Base-by-base conservation (phyloP, 2,329 filamentous ascomycete genomes). In the Monosporascus cannonballus region DNA sequence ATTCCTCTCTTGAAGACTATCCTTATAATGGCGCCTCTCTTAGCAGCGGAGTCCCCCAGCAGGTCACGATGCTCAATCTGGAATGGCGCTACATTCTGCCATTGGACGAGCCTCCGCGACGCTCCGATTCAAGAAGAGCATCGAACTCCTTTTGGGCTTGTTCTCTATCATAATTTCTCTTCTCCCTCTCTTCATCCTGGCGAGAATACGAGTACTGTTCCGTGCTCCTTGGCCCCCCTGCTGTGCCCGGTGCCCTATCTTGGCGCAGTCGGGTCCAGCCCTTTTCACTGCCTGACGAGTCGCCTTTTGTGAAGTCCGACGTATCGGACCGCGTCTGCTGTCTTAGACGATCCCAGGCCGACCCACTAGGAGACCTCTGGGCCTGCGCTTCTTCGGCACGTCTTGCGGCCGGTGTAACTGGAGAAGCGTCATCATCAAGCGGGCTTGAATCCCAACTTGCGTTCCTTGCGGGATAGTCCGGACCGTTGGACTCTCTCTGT, bases 131-230 rank as follows among this genome's bases (percentile, higher is more conserved):
- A 3, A 80, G 52, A 53, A 79, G 66, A 20, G 67, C 67, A 54
- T 80, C 77, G 57, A 80, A 80, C 30, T 80, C 76, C 53, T 67
- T 71, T 53, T 80, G 77, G 6, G 77, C 76, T 56, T 76, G 70
- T 8, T 70, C 69, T 60, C 72, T 77, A 44, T 69, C 70, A 17
- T 66, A 60, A 3, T 60, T 54, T 48, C 64, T 69, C 41, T 68
- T 68, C 52, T 69, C 57, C 52, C 61, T 69, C 22, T 75, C 71
- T 51, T 70, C 69, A 8, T 75, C 73, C 2, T 63, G 54, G 3
- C 58, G 56, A 3, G 68, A 66, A 53, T 69, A 76, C 0, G 67
- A 58, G 54, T 69, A 75, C 36, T 58, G 62, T 24, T 71, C 66
- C 4, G 57, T 55, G 20, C 56, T 61, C 6, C 55, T 54, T 14